Conservation (phyloP, 1,284 basidiomycete species). For the Xanthoconium separans region DNA sequence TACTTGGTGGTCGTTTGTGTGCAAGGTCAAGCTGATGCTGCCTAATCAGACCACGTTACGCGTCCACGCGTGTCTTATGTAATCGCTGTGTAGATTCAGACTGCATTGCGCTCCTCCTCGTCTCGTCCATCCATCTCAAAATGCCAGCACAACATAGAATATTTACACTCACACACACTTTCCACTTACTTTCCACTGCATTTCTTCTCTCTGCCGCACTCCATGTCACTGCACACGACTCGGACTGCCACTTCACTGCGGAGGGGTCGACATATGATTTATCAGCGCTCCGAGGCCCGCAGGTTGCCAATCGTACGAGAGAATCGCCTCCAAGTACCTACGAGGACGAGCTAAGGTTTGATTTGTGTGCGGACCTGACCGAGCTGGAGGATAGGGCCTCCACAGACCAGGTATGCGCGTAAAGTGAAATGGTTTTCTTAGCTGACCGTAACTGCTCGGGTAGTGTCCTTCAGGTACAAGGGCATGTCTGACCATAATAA, state of each 20-base stretch:
- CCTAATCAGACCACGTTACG: slow-evolving; percentile 25
- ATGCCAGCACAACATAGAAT: slow-evolving; percentile 17
- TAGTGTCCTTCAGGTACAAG: slow-evolving; percentile 69
- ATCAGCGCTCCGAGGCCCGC: slow-evolving; percentile 49
- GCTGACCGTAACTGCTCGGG: slow-evolving; percentile 7
- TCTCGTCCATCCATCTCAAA: slow-evolving; percentile 1
- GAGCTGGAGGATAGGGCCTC: slow-evolving; percentile 45
- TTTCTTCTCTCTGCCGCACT: slow-evolving; percentile 35
- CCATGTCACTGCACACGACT: slow-evolving; percentile 37
- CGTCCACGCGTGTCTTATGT: slow-evolving; percentile 41
- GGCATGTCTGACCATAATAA: slow-evolving; percentile 69
- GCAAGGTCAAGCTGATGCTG: slow-evolving; percentile 11
- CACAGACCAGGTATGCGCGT: slow-evolving; percentile 63
- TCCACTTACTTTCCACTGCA: slow-evolving; percentile 30
- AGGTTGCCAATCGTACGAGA: slow-evolving; percentile 40
- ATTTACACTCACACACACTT: slow-evolving; percentile 7
- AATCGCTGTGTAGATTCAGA: slow-evolving; percentile 15
- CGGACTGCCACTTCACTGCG: slow-evolving; percentile 50
- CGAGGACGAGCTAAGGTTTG: slow-evolving; percentile 49
- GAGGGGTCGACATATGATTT: slow-evolving; percentile 59
- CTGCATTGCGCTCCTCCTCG: neutral
- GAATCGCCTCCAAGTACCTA: slow-evolving; percentile 50
- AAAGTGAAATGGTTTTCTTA: neutral
- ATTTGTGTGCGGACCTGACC: slow-evolving; percentile 62
- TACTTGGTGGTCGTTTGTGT: slow-evolving; percentile 13